Evolutionary conservation across 2,329 filamentous ascomycete species (phyloP), one percentile per base, ranked within the genome.

Genomic region (Hyphodiscus sp.): DNA sequence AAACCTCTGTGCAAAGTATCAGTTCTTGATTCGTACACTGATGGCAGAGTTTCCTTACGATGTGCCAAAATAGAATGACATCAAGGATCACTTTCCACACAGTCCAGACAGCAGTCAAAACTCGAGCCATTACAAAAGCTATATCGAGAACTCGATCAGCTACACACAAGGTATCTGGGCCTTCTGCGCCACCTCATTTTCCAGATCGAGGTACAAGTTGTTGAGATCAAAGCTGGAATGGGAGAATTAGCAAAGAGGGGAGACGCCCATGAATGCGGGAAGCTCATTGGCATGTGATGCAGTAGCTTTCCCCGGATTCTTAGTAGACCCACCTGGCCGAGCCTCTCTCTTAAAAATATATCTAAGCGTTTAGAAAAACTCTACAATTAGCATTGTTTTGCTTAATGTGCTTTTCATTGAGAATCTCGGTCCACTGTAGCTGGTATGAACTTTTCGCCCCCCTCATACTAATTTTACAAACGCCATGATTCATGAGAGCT

Each of bases 1-100:
- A 49, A 89, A 71, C 74, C 82, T 86, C 88, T 92, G 69, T 30
- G 18, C 13, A 29, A 33, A 11, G 13, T 13, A 20, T 18, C 18
- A 48, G n/a, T 15, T 18, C 19, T 13, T n/a, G 18, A 7, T n/a
- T n/a, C 23, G 29, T 9, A 13, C 33, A 41, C 41, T 7, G 13
- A 18, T 20, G 16, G 33, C 20, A 20, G 44, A 41, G 29, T 3
- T 9, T 52, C 41, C 55, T 49, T 50, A 62, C 60, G 41, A 56
- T 53, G n/a, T 62, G 57, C 60, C 58, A 59, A 29, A 61, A 59
- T 15, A 57, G 53, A 16, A 61, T 49, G 15, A 61, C 58, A 43
- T 61, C 58, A 38, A 51, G 47, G 53, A 64, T 70, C 59, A 69
- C 76, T 58, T 74, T 75, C 71, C 78, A 79, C 54, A 85, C 67